Base-by-base conservation (phyloP, 495 filamentous ascomycete species). In the Daldinia loculata region DNA sequence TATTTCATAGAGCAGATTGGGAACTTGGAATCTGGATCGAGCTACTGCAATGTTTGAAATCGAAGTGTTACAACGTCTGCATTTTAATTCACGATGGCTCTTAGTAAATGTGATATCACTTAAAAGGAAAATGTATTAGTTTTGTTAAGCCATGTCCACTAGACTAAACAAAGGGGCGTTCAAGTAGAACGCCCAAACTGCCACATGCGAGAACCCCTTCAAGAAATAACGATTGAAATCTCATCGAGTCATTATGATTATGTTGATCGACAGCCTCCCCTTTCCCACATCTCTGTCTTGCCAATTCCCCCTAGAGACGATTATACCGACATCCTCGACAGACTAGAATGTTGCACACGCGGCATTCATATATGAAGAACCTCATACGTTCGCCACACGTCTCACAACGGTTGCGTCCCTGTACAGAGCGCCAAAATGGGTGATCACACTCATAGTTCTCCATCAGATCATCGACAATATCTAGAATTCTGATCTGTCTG, bases 1-100 rank as follows among this genome's bases (percentile, higher is more conserved):
- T 11, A 29, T 60, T 60, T 61, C 32, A 22, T 17, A 58, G 9
- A 29, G 67, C 55, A 59, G 17, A 59, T 36, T 63, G 30, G 39
- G 26, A 53, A n/a, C 43, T 15, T 45, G 34, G 26, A 53, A n/a
- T 34, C 9, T 45, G 34, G 32, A 58, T 58, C 55, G 30, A 52
- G 53, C 24, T 59, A 22, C 43, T 22, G 43, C 43, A 30, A 38
- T 22, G 19, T 11, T 50, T 36, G 19, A 36, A 22, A 60, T 63
- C 43, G 12, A 61, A 53, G 11, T 17, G 6, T 38, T 52, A 57
- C 38, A 19, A 38, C 12, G 50, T 56, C 4, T 41, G 32, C 32
- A 17, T 36, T 36, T 41, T 15, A n/a, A 30, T 53, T 15, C 27
- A 17, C 30, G 26, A 17, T 41, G 12, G 0, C 19, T 48, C 19